Conservation (phyloP, 768 basidiomycete genomes). For the Cyclocybe cylindracea region DNA sequence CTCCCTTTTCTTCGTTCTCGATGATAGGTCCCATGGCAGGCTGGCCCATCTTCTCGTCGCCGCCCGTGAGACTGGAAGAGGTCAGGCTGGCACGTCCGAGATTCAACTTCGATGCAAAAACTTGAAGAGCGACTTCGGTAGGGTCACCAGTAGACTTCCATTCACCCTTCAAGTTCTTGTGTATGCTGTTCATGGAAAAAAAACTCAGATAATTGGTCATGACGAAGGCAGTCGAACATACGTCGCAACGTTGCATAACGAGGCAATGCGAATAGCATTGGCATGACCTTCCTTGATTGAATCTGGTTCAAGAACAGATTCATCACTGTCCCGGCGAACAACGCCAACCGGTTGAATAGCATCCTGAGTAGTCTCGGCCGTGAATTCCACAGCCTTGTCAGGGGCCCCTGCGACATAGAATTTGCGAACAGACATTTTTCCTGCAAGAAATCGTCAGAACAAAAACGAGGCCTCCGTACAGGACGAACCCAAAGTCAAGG, state of each 20-base stretch:
- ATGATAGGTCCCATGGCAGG: slow-evolving; percentile 29
- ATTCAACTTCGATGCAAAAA: slow-evolving; percentile 50
- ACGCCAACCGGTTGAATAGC: slow-evolving; percentile 32
- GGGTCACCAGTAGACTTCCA: slow-evolving; percentile 54
- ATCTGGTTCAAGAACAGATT: slow-evolving; percentile 17
- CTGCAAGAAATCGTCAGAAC: slow-evolving; percentile 16
- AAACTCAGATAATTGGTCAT: neutral
- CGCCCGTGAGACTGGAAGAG: slow-evolving; percentile 17
- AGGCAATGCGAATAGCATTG: slow-evolving; percentile 30
- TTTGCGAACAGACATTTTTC: slow-evolving; percentile 42
- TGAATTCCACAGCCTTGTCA: slow-evolving; percentile 24
- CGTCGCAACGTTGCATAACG: slow-evolving; percentile 40
- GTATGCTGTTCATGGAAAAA: slow-evolving; percentile 30
- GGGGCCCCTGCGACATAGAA: slow-evolving; percentile 36
- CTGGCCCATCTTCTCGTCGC: slow-evolving; percentile 12
- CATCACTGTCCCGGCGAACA: slow-evolving; percentile 24
- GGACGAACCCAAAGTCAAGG: slow-evolving; percentile 41
- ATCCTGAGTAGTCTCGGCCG: slow-evolving; percentile 31
- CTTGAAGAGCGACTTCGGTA: slow-evolving; percentile 56
- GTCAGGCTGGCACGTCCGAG: slow-evolving; percentile 37
- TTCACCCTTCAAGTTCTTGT: slow-evolving; percentile 39
- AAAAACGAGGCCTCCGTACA: neutral
- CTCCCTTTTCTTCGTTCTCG: slow-evolving; percentile 22
- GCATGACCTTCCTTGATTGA: slow-evolving; percentile 22
- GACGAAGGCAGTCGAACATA: slow-evolving; percentile 11